Percentiles rank a stretch among this genome's conserved stretches.
Conservation (phyloP, 768 basidiomycete genomes). For the Leccinum boreale region DNA sequence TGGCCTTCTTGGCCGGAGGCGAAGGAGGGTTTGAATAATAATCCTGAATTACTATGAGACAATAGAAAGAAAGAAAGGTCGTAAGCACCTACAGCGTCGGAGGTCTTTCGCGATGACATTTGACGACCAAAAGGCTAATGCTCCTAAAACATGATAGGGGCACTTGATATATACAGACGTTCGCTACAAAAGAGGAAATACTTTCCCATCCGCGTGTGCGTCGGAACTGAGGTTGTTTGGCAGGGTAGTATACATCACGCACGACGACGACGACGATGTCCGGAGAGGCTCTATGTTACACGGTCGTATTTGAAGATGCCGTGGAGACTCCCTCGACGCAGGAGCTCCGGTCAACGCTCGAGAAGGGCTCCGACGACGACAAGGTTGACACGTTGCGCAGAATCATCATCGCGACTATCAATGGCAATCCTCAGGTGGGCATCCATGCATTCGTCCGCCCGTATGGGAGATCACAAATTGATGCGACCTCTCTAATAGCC, state of each 20-base stretch:
- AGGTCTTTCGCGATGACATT: background rate
- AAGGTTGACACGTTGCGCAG: constrained; percentile 94
- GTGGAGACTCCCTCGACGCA: constrained; percentile 74
- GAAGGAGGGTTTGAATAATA: no score
- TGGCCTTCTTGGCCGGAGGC: background rate
- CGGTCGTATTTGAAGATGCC: constrained; percentile 70
- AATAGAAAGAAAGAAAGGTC: background rate
- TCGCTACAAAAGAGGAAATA: background rate
- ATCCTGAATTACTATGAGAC: background rate
- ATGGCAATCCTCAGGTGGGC: constrained; percentile 87
- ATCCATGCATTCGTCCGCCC: background rate
- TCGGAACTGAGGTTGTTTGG: background rate
- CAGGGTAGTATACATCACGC: constrained; percentile 1
- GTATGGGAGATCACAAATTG: background rate
- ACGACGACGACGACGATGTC: constrained; percentile 22
- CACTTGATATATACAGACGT: no score
- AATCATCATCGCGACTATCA: constrained; percentile 91
- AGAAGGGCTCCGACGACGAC: constrained; percentile 96
- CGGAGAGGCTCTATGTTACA: constrained; percentile 72
- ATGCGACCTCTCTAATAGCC: constrained; percentile 47
- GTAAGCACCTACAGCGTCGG: background rate
- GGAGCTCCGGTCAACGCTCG: constrained; percentile 77
- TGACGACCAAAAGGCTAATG: no score
- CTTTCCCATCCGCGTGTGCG: constrained; percentile 3
- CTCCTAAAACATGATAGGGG: no score